These are phyloP conservation scores for Trichophyton rubrum DNA, from an alignment of 2,329 filamentous ascomycete species.

Conservation along the genomic window DNA sequence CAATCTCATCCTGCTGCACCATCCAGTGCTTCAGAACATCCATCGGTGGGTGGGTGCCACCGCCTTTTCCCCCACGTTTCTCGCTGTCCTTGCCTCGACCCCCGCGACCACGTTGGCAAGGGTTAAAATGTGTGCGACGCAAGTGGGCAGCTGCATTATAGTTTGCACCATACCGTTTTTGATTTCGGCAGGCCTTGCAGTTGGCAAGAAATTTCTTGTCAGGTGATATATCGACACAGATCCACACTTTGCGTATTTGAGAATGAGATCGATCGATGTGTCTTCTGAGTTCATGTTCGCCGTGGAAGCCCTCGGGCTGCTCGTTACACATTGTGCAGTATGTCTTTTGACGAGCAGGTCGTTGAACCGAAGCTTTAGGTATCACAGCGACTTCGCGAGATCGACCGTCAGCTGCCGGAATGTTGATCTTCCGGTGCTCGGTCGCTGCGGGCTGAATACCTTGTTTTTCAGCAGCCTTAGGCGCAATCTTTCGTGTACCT, in stretches of 20 bases:
- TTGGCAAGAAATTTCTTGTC: slow-evolving; percentile 56
- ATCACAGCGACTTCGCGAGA: slow-evolving; percentile 44
- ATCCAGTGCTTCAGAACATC: slow-evolving; percentile 50
- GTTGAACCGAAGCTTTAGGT: slow-evolving; percentile 45
- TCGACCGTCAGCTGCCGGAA: slow-evolving; percentile 41
- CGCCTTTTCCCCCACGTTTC: slow-evolving; percentile 49
- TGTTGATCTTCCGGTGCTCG: slow-evolving; percentile 39
- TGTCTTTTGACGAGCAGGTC: slow-evolving; percentile 59
- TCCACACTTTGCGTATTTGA: slow-evolving; percentile 46
- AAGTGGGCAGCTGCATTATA: slow-evolving; percentile 93
- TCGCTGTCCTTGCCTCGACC: slow-evolving; percentile 47
- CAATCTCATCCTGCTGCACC: slow-evolving; percentile 42
- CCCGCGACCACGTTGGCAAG: slow-evolving; percentile 42
- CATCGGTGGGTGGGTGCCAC: slow-evolving; percentile 50
- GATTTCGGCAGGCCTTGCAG: slow-evolving; percentile 68
- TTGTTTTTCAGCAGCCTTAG: slow-evolving; percentile 30
- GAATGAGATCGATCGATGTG: slow-evolving; percentile 58
- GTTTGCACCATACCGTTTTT: slow-evolving; percentile 77
- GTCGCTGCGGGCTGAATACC: slow-evolving; percentile 22
- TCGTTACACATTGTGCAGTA: slow-evolving; percentile 59
- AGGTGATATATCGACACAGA: slow-evolving; percentile 48
- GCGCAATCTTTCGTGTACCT: slow-evolving; percentile 38
- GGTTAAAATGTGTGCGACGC: slow-evolving; percentile 75
- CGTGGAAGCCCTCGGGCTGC: slow-evolving; percentile 66
- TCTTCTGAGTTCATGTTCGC: slow-evolving; percentile 67